A percentile compares a stretch with the other conserved stretches of the same genome.
phyloP scores from a whole-genome alignment of 2,329 filamentous ascomycete species.

The Rachicladosporium sp. region DNA sequence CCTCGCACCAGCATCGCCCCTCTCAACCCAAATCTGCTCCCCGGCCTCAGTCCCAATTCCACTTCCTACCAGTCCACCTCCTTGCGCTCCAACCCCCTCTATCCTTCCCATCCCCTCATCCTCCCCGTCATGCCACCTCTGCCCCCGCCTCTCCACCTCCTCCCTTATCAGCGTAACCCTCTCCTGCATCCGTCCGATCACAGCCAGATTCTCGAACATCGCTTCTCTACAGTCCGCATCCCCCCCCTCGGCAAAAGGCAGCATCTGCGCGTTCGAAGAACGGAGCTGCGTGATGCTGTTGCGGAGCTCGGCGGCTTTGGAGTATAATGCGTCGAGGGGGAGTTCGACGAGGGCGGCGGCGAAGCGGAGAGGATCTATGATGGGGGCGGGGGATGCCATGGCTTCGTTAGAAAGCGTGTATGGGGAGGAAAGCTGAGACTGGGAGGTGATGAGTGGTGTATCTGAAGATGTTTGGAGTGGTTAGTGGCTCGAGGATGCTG shows the following conservation, averaged over 20 bases:
- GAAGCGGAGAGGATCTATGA: slow-evolving; percentile 22
- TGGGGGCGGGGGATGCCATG: slow-evolving; percentile 12
- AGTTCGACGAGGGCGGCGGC: slow-evolving; percentile 53
- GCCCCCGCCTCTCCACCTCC: slow-evolving; percentile 53
- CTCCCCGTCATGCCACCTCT: slow-evolving; percentile 35
- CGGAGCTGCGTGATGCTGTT: slow-evolving; percentile 64
- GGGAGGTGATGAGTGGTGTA: not conserved
- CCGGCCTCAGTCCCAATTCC: slow-evolving; percentile 9
- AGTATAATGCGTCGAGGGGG: slow-evolving; percentile 52
- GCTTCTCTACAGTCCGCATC: slow-evolving; percentile 62
- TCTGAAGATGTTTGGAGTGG: not conserved
- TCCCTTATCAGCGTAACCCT: slow-evolving; percentile 50
- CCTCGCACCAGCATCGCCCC: slow-evolving; percentile 3
- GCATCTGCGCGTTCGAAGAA: slow-evolving; percentile 60
- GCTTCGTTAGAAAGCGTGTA: not conserved
- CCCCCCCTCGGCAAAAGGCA: slow-evolving; percentile 51
- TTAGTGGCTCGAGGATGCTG: no score
- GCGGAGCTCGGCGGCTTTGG: slow-evolving; percentile 63
- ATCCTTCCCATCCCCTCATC: slow-evolving; percentile 10
- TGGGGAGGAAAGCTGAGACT: no score
- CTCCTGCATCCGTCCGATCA: slow-evolving; percentile 56
- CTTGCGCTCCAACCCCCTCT: no score
- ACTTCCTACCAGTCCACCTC: slow-evolving; percentile 6
- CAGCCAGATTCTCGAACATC: slow-evolving; percentile 57
- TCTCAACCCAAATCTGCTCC: slow-evolving; percentile 8